These are phyloP conservation scores for Fusarium haematococcum DNA, from an alignment of 2,329 filamentous ascomycete genomes.

Conservation along the genomic window DNA sequence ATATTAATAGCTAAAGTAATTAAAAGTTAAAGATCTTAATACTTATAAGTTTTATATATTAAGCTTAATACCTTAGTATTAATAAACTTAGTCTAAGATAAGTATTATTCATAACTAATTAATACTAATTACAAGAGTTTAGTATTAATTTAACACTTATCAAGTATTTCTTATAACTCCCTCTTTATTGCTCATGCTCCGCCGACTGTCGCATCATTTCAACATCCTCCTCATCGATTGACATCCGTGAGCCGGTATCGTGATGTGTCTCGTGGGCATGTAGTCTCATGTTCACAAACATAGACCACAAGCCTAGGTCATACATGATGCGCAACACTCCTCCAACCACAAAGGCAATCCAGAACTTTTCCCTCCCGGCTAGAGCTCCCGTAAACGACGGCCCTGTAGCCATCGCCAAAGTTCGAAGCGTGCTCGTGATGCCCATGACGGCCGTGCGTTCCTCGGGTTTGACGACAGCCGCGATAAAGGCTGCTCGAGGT, in stretches of 20 bases:
- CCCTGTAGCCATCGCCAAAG: conserved; percentile 66
- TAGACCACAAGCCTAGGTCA: conserved; percentile 67
- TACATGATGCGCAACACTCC: conserved; percentile 66
- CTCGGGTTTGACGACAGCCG: conserved; percentile 72
- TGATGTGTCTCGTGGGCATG: conserved; percentile 54
- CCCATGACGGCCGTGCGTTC: conserved; percentile 79
- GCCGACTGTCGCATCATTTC: conserved; percentile 18
- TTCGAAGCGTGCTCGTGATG: conserved; percentile 71
- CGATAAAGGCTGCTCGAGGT: conserved; percentile 73
- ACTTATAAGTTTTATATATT: no score
- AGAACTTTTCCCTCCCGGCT: conserved; percentile 65
- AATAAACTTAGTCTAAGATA: no score
- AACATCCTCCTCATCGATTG: conserved; percentile 27
- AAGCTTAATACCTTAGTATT: no score
- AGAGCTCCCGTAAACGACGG: conserved; percentile 68
- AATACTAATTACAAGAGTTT: no score
- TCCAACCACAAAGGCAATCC: conserved; percentile 71
- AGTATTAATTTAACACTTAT: no score
- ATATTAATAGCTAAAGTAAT: no score
- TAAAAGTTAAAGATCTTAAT: no score
- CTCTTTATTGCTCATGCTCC: conserved; percentile 3
- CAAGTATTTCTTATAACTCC: no score
- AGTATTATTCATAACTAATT: no score
- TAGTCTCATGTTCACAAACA: conserved; percentile 70
- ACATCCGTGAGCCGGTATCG: background rate